phyloP scores from a whole-genome alignment of 176 grass and related monocot species.

The Carex littledalei region DNA sequence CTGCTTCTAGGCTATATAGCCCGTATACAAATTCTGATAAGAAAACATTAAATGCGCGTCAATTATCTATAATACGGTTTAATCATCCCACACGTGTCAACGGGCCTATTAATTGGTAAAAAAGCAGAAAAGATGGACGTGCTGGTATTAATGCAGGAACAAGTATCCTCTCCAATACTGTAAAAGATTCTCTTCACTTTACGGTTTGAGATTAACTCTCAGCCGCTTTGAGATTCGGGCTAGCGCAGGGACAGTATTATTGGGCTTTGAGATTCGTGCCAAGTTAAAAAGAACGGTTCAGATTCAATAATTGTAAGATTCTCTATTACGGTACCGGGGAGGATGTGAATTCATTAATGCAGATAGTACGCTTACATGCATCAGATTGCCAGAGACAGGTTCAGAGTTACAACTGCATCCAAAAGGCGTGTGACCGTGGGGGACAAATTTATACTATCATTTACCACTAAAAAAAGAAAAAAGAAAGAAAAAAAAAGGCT shows the following conservation, averaged over 20 bases:
- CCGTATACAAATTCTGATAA: slow-evolving; percentile 4
- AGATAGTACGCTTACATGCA: slow-evolving; percentile 18
- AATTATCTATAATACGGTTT: background rate
- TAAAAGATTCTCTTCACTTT: too few relatives aligned
- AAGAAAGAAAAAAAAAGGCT: background rate
- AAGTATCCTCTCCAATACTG: too few relatives aligned
- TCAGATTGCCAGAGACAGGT: slow-evolving; percentile 2
- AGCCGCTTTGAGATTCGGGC: too few relatives aligned
- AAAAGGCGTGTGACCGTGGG: background rate
- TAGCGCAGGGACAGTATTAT: too few relatives aligned
- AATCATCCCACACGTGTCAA: slow-evolving; percentile 22
- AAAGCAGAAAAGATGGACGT: background rate
- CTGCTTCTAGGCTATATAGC: background rate
- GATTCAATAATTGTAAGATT: too few relatives aligned
- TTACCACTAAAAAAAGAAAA: background rate
- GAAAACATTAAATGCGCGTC: slow-evolving; percentile 6
- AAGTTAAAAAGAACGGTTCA: too few relatives aligned
- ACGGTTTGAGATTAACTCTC: too few relatives aligned
- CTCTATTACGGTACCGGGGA: too few relatives aligned
- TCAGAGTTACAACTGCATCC: background rate
- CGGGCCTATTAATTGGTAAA: background rate
- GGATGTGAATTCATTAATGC: background rate
- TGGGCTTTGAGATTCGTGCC: too few relatives aligned
- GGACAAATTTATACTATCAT: background rate
- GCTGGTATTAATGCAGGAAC: background rate